A percentile compares a stretch with the other conserved stretches of the same genome.
These are phyloP conservation scores for Leishmania mexicana DNA, from an alignment of 208 protist species.

Conservation along the genomic window DNA sequence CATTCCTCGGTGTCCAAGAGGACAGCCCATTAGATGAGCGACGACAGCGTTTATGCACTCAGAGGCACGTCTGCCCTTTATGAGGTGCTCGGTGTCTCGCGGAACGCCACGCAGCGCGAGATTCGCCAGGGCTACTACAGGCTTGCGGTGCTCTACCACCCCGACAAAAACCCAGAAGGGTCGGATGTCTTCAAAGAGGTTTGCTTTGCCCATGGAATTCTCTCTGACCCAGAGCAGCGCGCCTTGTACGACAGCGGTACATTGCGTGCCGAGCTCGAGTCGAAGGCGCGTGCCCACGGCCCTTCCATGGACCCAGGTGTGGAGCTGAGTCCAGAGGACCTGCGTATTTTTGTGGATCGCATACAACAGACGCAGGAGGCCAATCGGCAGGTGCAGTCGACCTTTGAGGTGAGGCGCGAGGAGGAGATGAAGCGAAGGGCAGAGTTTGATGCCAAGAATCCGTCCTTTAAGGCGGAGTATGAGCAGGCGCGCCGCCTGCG, in stretches of 20 bases:
- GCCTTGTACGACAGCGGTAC: slow-evolving; percentile 75
- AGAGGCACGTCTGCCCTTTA: slow-evolving; percentile 78
- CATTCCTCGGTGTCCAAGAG: not conserved
- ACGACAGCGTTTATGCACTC: slow-evolving; percentile 71
- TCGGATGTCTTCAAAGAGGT: slow-evolving; percentile 86
- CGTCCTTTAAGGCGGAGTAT: slow-evolving; percentile 72
- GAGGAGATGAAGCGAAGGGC: slow-evolving; percentile 84
- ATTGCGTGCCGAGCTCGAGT: slow-evolving; percentile 65
- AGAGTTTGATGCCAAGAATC: slow-evolving; percentile 80
- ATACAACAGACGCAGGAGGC: slow-evolving; percentile 50
- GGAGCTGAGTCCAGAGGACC: slow-evolving; percentile 71
- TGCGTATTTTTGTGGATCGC: slow-evolving; percentile 84
- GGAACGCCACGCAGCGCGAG: slow-evolving; percentile 60
- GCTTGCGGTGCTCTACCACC: slow-evolving; percentile 88
- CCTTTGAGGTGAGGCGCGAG: slow-evolving; percentile 77
- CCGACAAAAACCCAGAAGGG: slow-evolving; percentile 89
- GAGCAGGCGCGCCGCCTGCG: slow-evolving; percentile 49
- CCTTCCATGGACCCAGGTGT: slow-evolving; percentile 85
- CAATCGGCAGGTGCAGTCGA: slow-evolving; percentile 39
- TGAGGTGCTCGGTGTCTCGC: slow-evolving; percentile 73
- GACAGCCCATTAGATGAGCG: slow-evolving; percentile 25
- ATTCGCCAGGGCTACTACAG: slow-evolving; percentile 89
- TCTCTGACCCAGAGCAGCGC: slow-evolving; percentile 80
- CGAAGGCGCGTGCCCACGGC: slow-evolving; percentile 65
- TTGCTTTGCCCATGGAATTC: slow-evolving; percentile 82